A percentile compares a stretch with the other conserved stretches of the same genome.
Conservation (phyloP, 2,329 filamentous ascomycete species). For the Tolypocladium inflatum region DNA sequence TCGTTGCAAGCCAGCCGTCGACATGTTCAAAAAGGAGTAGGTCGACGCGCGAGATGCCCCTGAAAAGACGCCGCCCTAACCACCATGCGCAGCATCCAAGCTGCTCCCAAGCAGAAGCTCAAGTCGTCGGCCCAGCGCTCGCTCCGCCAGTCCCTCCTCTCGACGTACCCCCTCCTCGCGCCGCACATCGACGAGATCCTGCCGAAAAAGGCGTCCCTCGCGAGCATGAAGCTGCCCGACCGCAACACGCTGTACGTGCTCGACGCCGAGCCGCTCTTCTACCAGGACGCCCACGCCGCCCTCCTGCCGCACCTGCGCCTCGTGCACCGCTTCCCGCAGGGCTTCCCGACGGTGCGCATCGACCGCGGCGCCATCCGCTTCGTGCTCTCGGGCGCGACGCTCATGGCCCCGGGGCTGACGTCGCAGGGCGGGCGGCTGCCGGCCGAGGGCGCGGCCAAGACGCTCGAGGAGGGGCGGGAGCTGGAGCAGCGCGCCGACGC, state of each 20-base stretch:
- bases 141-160: conserved; percentile 72
- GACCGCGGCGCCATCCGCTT: conserved; percentile 96
- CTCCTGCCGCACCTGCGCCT: conserved; percentile 82
- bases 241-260: conserved; percentile 82
- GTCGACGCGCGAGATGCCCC: conserved; percentile 14
- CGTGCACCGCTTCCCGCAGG: conserved; percentile 80
- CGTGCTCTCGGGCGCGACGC: conserved; percentile 82
- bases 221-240: conserved; percentile 88
- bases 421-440: conserved; percentile 74
- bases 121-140: conserved; percentile 91
- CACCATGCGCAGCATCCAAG: conserved; percentile 48
- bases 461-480: conserved; percentile 30
- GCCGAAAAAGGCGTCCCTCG: conserved; percentile 86
- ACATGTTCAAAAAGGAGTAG: conserved; percentile 93
- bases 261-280: conserved; percentile 74
- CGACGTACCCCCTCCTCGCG: conserved; percentile 76
- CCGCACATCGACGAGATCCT: conserved; percentile 89
- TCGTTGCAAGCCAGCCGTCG: conserved; percentile 14
- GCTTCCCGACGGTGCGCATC: conserved; percentile 78
- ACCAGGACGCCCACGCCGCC: conserved; percentile 65
- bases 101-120: conserved; percentile 84
- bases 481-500: conserved; percentile 31
- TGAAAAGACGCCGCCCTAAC: neutral
- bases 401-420: conserved; percentile 94
- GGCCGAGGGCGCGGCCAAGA: conserved; percentile 27